Evolutionary conservation across 768 basidiomycete species (phyloP), one percentile per base, ranked within the genome.

Genomic region (Agrocybe pediades): DNA sequence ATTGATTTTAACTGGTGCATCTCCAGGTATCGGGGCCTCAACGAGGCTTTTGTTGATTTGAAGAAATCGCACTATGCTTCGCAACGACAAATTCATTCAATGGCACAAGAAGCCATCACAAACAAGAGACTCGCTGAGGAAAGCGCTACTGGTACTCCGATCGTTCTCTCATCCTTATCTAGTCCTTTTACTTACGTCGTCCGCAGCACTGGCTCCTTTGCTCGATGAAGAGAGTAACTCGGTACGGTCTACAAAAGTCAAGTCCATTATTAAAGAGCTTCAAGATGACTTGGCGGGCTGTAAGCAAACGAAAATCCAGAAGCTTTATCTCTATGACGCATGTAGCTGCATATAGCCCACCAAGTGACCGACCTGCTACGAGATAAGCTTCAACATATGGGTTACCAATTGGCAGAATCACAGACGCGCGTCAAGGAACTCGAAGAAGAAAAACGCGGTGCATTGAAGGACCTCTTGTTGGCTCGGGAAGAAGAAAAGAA

Each of bases 351-450:
- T 51, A 2, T 33, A 77, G 74, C 75, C 3, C 65, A 68, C 26
- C 67, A 73, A 40, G 73, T 75, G 5, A 71, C 65, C 2, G 74
- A 76, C 39, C 60, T 78, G 3, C 63, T 76, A 1, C 68, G 75
- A 20, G 71, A 74, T 51, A 76, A 76, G 51, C 62, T 74, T 0
- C 67, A 72, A 41, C 56, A 69, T 43, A 62, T 71, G 16, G 64
- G 71, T 1, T 61, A 67, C 7, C 67, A 71, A 41, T 57, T 76
- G 0, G 71, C 69, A 1, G 71, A 74, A 16, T 43, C 69, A 1
- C 68, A 67, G 46, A 61, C 53, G 6, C 67, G 68, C 4, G 57
- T 74, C 17, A 63, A 61, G 11, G 74, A 74, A n/a, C 63, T 77
- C 0, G 76, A 76, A 55, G 54, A 51, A 2, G 69, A 68, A 44